Evolutionary conservation across 495 filamentous ascomycete species (phyloP).

Genomic region (Annulohypoxylon nitens): DNA sequence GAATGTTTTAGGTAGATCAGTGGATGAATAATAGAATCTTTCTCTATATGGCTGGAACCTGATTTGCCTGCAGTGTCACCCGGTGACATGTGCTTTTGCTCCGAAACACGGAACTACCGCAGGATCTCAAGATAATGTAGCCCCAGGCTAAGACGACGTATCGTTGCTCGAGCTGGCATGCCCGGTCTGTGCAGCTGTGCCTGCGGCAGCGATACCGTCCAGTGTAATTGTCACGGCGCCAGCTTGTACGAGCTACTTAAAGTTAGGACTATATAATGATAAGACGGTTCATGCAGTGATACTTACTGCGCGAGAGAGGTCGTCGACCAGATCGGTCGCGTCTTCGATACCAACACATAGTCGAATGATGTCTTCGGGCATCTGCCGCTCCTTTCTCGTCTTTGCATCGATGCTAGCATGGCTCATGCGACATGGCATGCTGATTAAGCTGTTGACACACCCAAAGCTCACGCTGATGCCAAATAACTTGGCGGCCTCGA

Average conservation of each 20-base stretch:
- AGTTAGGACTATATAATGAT: conserved; percentile 39
- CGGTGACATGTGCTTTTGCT: conserved; percentile 32
- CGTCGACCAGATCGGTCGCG: conserved; percentile 90
- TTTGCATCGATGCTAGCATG: conserved; percentile 98
- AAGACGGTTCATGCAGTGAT: conserved; percentile 30
- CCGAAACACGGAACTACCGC: conserved; percentile 43
- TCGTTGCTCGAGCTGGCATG: conserved; percentile 40
- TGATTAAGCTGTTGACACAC: conserved; percentile 97
- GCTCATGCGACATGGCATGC: conserved; percentile 99
- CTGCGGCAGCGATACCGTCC: conserved; percentile 77
- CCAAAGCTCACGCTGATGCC: conserved; percentile 97
- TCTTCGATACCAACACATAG: conserved; percentile 98
- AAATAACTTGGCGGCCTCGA: conserved; percentile 91
- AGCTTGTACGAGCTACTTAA: conserved; percentile 84
- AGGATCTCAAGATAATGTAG: conserved; percentile 48
- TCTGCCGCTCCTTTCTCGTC: conserved; percentile 85
- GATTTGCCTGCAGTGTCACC: conserved; percentile 42
- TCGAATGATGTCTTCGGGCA: conserved; percentile 96
- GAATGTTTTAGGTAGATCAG: conserved; percentile 33
- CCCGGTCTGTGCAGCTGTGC: conserved; percentile 32
- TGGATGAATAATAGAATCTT: conserved; percentile 33
- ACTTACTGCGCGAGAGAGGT: conserved; percentile 89
- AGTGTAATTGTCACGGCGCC: conserved; percentile 88
- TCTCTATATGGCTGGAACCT: conserved; percentile 28
- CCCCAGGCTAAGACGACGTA: conserved; percentile 43